These are phyloP conservation scores for Trapa bicornis DNA, from an alignment of 345 rosid species.

Conservation along the genomic window DNA sequence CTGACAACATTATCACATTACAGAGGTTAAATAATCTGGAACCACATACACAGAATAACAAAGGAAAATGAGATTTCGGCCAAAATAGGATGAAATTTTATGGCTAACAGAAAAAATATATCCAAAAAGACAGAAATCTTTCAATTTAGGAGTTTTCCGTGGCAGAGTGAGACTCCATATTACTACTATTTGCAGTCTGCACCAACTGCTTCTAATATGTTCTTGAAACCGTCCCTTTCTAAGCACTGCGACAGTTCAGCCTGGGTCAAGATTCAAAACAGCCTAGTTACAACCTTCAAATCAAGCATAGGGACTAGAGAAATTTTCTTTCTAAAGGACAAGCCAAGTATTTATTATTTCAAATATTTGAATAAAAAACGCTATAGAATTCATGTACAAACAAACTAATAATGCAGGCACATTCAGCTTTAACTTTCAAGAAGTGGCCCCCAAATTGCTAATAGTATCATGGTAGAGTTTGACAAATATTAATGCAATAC, in stretches of 20 bases:
- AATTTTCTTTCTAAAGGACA: neutral
- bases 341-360: too few species aligned
- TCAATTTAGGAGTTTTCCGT: neutral
- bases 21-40: too few species aligned
- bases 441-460: neutral
- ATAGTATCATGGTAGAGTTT: neutral
- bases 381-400: neutral
- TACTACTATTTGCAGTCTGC: conserved; percentile 52
- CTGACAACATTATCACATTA: too few species aligned
- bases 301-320: neutral
- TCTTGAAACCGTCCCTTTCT: conserved; percentile 87
- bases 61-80: neutral
- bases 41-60: too few species aligned
- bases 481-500: too few species aligned
- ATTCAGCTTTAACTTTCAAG: neutral
- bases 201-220: conserved; percentile 72
- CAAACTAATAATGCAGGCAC: neutral
- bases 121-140: neutral
- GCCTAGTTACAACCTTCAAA: neutral
- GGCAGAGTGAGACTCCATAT: neutral
- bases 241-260: conserved; percentile 76
- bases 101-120: neutral
- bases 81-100: neutral
- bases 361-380: too few species aligned
- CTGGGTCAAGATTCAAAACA: conserved; percentile 20